Evolutionary conservation across 1,284 basidiomycete genomes (phyloP), one percentile per base, ranked within the genome.

Genomic region (Irpex sp.): DNA sequence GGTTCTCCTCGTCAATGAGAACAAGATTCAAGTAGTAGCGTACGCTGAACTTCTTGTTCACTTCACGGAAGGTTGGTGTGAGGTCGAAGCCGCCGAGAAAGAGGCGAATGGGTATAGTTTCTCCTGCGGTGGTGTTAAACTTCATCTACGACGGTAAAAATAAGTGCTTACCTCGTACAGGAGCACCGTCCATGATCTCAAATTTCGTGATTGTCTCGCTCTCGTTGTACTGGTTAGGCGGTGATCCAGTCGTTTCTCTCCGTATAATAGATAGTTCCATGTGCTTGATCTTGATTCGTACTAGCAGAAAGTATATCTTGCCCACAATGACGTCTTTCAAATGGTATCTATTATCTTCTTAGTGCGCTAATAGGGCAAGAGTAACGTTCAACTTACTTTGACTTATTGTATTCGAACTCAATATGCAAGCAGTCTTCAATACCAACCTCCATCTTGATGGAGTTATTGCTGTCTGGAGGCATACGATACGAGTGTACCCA

Each of bases 361-460:
- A 37, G 13, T 31, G 56, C 46, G 59, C 57, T 35, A 9, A 33
- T 21, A 57, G 58, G 62, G 39, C 37, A 39, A 15, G 26, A 15
- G 49, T 13, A 59, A 21, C 31, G 46, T 11, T 35, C 1, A 5
- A 79, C 90, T 66, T 67, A 93, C 95, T 98, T 98, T 63, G 95
- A 97, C 76, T 98, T 98, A 83, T 99, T 98, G 80, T 99, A 98
- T 78, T 99, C 97, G 71, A 99, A 98, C 77, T 99, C 97, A 72
- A 99, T 99, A 75, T 99, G 97, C 69, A 98, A 78, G 76, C 97
- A 98, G 74, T 99, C 97, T 74, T 98, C 97, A 66, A 99, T 98
- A 15, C 97, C 97, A 43, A 99, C 97, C 77, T 99, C 97, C 97
- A 99, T 99, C 83, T 97, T 98, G 80, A 98, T 98, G 37, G 94